Percentiles rank a stretch among this genome's conserved stretches.
phyloP scores from a whole-genome alignment of 352 stramenopile species.

The Phytophthora tentaculata region DNA sequence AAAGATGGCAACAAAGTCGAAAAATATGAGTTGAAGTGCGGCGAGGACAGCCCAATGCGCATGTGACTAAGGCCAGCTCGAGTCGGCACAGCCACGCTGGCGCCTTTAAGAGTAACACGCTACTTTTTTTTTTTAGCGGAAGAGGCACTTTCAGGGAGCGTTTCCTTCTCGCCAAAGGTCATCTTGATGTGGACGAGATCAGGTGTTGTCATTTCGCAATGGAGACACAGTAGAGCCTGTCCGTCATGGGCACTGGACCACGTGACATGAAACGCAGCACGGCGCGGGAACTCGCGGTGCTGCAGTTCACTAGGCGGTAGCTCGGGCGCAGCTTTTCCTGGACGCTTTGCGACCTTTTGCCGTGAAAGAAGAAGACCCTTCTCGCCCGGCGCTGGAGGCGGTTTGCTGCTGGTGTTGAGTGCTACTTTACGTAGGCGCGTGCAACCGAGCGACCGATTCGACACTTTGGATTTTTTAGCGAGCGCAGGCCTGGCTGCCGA shows the following conservation, averaged over 20 bases:
- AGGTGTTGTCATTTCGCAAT: conserved; percentile 30
- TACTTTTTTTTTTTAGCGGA: conserved; percentile 11
- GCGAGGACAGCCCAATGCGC: conserved; percentile 23
- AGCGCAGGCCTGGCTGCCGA: conserved; percentile 25
- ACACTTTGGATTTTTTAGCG: conserved; percentile 36
- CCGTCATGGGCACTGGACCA: conserved; percentile 10
- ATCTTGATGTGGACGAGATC: conserved; percentile 32
- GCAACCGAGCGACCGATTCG: conserved; percentile 43
- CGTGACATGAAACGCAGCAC: conserved; percentile 31
- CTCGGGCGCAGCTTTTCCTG: conserved; percentile 8
- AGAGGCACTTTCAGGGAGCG: background rate
- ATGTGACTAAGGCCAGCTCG: conserved; percentile 6
- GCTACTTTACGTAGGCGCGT: conserved; percentile 12
- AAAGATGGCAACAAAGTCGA: background rate
- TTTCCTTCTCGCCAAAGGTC: background rate
- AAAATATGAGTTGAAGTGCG: background rate
- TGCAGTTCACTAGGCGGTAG: conserved; percentile 19
- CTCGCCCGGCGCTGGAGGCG: conserved; percentile 3
- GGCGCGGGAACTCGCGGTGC: conserved; percentile 24
- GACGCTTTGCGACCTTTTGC: conserved; percentile 8
- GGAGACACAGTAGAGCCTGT: conserved; percentile 23
- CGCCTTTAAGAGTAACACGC: too few relatives aligned
- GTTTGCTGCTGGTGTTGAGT: conserved; percentile 7
- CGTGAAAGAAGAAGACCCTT: conserved; percentile 8
- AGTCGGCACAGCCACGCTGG: too few relatives aligned